Base-by-base conservation (phyloP, 2,329 filamentous ascomycete genomes). In the Lizonia empirigonia region DNA sequence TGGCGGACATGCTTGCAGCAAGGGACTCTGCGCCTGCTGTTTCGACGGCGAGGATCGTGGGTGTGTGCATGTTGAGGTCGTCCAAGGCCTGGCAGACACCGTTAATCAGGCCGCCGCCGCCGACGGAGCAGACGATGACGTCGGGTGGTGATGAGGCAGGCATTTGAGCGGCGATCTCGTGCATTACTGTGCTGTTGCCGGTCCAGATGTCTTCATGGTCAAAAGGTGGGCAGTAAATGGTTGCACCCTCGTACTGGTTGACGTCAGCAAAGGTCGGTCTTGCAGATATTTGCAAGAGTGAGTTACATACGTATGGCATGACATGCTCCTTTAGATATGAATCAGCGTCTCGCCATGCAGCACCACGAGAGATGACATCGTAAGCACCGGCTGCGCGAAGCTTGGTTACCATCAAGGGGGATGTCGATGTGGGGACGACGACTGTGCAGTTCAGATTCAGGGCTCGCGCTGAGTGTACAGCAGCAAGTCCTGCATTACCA, bases 401-500 rank as follows among this genome's bases (percentile, higher is more conserved):
- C 74, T 90, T 91, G 33, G 79, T 76, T 40, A 91, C 80, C 85
- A 95, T 92, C 55, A 86, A 73, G 1, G 82, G 76, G 24, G 86
- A 84, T 0, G 88, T 89, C 6, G 77, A 78, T 7, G 77, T 68
- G 0, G 91, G 89, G 1, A 94, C 84, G 23, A 91, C 88, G 54
- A 96, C 87, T 5, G 90, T 93, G 69, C 85, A 86, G 1, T 84
- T 85, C 29, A 83, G 80, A 5, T 79, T 75, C 6, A 94, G 80
- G 2, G 82, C 78, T 19, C 78, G 77, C 10, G 90, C 88, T 1
- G 90, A 88, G 38, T 85, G 86, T 13, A 90, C 89, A 64, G 88
- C 90, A 1, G 90, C 91, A 4, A 96, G 83, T 1, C 91, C 91
- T 2, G 91, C 91, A 68, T 96, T 96, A 50, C 91, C 91, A 51